Base-by-base conservation (phyloP, 257 asterid species). In the Perilla frutescens region DNA sequence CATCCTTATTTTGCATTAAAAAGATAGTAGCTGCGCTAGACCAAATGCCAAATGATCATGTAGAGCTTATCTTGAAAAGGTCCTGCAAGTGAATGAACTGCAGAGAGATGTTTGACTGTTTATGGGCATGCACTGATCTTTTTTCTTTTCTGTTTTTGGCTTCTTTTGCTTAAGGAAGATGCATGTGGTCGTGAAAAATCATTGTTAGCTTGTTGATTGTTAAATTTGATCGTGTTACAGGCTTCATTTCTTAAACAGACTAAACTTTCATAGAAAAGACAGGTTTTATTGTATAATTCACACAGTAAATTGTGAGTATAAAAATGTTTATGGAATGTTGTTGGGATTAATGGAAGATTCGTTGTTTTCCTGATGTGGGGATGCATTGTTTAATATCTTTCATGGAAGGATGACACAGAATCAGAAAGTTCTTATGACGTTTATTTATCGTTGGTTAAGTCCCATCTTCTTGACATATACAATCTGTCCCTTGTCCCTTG, bases 71-170 rank as follows among this genome's bases (percentile, higher is more conserved):
- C 13, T 43, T 37, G 40, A 6, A 26, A 51, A 4, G 60, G 40
- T 49, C 29, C 20, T 58, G 56, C 58, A 20, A 49, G 76, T 2
- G 43, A 57, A 13, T 62, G 58, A 73, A 62, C 44, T 39, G 12
- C 10, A 32, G 67, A 43, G 71, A 50, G 60, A 56, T 10, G 65
- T 47, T 31, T 8, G 59, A n/a, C 57, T 39, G 34, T 37, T 58
- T 39, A 62, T 37, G n/a, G 70, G 60, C 71, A 59, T 75, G 61
- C 49, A 55, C 51, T 26, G 51, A 14, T 70, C 54, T 10, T 79
- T 9, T 26, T 50, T 12, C 31, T 9, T 20, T 31, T 13, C 6
- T 8, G 31, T 8, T 40, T 59, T 32, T 67, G 32, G 6, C 51
- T 10, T 29, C 5, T 59, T 34, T 62, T 2, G 51, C 2, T 49